Evolutionary conservation across 129 eudicot genomes (phyloP).

Genomic region (Apium graveolens): DNA sequence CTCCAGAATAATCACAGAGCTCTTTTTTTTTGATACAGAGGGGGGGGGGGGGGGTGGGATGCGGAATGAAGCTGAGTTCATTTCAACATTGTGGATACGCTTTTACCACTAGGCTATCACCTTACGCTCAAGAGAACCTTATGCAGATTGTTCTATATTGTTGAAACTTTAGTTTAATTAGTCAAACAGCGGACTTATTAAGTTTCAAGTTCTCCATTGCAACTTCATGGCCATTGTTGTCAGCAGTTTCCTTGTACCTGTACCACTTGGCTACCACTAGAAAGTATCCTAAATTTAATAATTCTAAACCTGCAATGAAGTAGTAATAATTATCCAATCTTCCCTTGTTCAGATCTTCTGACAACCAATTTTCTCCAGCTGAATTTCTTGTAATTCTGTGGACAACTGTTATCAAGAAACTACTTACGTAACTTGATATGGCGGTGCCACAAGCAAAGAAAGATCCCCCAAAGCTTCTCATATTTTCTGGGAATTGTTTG

Average conservation of each 20-base stretch:
- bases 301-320: conserved; percentile 5
- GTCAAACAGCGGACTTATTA: not conserved
- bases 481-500: conserved; percentile 12
- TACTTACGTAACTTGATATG: conserved; percentile 5
- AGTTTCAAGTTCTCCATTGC: conserved; percentile 28
- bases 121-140: not conserved
- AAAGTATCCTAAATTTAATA: not conserved
- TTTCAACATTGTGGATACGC: not conserved
- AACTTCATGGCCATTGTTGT: not conserved
- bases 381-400: conserved; percentile 6
- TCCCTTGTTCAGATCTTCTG: conserved; percentile 14
- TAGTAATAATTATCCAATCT: conserved; percentile 2
- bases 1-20: not conserved
- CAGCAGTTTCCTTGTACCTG: conserved; percentile 13
- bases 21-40: not conserved
- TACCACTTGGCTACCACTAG: conserved; percentile 5
- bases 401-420: conserved; percentile 10
- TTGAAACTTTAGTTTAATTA: not conserved
- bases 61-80: not conserved
- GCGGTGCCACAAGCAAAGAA: conserved; percentile 1
- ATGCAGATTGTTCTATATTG: not conserved
- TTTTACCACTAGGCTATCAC: not conserved
- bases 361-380: not conserved
- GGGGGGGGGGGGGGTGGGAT: not conserved
- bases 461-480: conserved; percentile 14